These are phyloP conservation scores for Plasmodium sp. DNA, from an alignment of 169 alveolate species.

Conservation along the genomic window DNA sequence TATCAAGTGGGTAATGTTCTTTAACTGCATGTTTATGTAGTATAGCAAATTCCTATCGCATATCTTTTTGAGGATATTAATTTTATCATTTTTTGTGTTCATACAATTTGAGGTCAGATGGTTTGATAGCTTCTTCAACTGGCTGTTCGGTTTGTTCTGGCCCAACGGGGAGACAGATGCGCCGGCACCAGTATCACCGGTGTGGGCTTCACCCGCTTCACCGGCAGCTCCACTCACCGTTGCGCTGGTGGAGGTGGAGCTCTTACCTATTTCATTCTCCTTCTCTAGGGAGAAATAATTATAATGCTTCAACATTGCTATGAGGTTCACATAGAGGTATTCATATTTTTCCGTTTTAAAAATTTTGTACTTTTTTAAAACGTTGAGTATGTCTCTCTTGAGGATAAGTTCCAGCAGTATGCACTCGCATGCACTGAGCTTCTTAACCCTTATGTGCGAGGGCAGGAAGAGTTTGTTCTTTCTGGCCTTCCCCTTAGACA, in stretches of 20 bases:
- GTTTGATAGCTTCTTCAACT: background rate
- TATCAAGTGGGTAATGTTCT: constrained; percentile 35
- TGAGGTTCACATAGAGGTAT: constrained; percentile 39
- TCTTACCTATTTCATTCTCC: background rate
- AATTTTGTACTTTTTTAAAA: constrained; percentile 54
- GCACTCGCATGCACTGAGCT: constrained; percentile 66
- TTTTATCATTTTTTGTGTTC: constrained; percentile 59
- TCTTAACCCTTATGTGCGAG: constrained; percentile 44
- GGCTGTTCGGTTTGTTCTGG: background rate
- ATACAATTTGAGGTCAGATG: background rate
- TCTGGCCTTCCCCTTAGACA: constrained; percentile 22
- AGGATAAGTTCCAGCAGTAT: constrained; percentile 29
- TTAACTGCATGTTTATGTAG: constrained; percentile 57
- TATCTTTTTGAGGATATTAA: constrained; percentile 40
- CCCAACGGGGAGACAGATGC: background rate
- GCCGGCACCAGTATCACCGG: background rate
- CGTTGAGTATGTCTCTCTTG: constrained; percentile 40
- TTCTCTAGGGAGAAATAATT: constrained; percentile 35
- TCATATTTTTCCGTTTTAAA: constrained; percentile 69
- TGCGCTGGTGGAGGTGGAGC: background rate
- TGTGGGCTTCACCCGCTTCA: background rate
- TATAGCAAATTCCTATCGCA: constrained; percentile 56
- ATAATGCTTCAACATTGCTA: constrained; percentile 69
- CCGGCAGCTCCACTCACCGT: background rate
- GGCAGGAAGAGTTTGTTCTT: constrained; percentile 44